phyloP scores from a whole-genome alignment of 495 filamentous ascomycete species.

The Aspergillus carlsbadensis region DNA sequence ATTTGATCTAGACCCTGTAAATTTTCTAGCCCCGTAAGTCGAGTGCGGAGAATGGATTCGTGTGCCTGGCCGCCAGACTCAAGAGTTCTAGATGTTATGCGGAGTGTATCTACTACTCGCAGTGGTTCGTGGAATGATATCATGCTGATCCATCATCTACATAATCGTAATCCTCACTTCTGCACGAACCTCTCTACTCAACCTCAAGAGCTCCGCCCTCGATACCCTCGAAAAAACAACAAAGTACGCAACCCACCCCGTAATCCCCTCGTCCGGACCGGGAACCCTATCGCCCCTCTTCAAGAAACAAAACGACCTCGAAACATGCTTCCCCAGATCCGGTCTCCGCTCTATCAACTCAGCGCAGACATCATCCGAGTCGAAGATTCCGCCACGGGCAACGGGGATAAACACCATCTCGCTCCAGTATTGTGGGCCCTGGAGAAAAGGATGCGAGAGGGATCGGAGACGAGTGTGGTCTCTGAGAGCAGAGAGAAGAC shows the following conservation, averaged over 20 bases:
- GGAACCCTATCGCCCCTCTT: slow-evolving; percentile 6
- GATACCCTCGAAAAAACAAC: slow-evolving; percentile 8
- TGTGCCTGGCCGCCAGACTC: too few relatives aligned
- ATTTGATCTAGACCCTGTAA: too few relatives aligned
- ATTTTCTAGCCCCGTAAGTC: too few relatives aligned
- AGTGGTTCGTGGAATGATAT: too few relatives aligned
- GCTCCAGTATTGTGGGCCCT: background rate
- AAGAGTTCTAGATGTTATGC: too few relatives aligned
- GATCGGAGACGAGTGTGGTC: background rate
- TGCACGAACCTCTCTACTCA: background rate
- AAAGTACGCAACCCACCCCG: slow-evolving; percentile 2
- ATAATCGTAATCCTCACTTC: too few relatives aligned
- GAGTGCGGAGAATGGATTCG: too few relatives aligned
- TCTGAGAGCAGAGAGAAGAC: slow-evolving; percentile 24
- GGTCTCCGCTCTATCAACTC: slow-evolving; percentile 31
- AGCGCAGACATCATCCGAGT: slow-evolving; percentile 37
- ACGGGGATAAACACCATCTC: slow-evolving; percentile 4
- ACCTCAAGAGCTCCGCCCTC: background rate
- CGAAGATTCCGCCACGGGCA: slow-evolving; percentile 28
- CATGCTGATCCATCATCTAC: too few relatives aligned
- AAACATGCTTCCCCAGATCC: slow-evolving; percentile 28
- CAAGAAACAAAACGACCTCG: background rate
- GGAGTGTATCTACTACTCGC: too few relatives aligned
- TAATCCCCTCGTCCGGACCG: background rate
- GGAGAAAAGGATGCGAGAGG: too few relatives aligned